phyloP scores from a whole-genome alignment of 306 rosid species.

The Delonix regia region DNA sequence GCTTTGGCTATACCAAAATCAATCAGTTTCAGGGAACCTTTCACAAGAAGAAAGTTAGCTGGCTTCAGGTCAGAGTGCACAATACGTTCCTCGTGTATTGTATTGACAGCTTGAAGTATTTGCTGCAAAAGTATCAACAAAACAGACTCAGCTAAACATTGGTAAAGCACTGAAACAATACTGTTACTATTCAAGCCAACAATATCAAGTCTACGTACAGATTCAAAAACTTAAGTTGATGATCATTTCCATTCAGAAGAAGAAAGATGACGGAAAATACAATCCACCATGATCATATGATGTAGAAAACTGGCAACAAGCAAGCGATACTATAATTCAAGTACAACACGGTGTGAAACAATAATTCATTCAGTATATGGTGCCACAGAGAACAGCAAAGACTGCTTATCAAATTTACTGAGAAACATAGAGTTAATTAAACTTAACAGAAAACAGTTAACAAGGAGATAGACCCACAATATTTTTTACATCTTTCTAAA shows the following conservation, averaged over 20 bases:
- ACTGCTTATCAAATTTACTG: neutral
- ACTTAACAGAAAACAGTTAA: constrained; percentile 18
- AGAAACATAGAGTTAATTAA: neutral
- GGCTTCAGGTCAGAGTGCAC: constrained; percentile 99
- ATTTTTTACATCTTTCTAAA: neutral
- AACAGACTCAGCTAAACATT: constrained; percentile 29
- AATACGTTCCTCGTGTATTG: constrained; percentile 91
- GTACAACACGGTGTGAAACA: neutral
- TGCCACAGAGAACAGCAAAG: neutral
- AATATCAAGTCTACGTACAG: neutral
- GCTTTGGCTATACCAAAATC: constrained; percentile 99
- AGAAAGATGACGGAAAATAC: neutral
- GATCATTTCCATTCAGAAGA: neutral
- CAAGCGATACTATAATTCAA: neutral
- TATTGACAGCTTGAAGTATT: constrained; percentile 91
- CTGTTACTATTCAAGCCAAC: neutral
- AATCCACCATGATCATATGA: constrained; percentile 12
- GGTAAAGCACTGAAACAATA: neutral
- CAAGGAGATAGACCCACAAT: neutral
- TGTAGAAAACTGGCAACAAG: constrained; percentile 4
- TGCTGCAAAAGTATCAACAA: constrained; percentile 64
- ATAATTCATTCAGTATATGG: neutral
- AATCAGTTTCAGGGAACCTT: constrained; percentile 90
- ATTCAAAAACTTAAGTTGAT: neutral
- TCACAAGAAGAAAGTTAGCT: constrained; percentile 92